These are phyloP conservation scores for Spatholobus suberectus DNA, from an alignment of 306 rosid species.

Conservation along the genomic window DNA sequence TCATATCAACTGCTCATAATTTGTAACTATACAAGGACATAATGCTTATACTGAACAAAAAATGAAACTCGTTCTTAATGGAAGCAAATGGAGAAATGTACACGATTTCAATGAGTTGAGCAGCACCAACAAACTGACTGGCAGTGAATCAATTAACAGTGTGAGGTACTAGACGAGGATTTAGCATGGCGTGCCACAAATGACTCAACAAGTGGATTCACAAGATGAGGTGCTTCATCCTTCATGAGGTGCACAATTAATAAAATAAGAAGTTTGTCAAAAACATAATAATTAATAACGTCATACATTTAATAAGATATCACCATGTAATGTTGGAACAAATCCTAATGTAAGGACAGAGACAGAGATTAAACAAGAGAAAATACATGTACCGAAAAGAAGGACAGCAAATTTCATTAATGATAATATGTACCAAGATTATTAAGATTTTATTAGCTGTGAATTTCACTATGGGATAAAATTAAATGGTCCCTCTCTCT, in stretches of 20 bases:
- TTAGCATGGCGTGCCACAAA: conserved; percentile 89
- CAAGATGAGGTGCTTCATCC: conserved; percentile 97
- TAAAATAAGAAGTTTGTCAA: conserved; percentile 24
- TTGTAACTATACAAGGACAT: neutral
- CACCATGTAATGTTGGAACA: conserved; percentile 2
- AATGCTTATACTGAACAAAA: conserved; percentile 12
- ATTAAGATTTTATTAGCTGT: neutral
- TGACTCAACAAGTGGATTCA: conserved; percentile 87
- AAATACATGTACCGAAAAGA: neutral
- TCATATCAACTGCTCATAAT: neutral
- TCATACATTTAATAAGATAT: conserved; percentile 7
- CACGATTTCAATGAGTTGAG: conserved; percentile 23
- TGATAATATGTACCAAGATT: neutral
- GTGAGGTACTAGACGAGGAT: conserved; percentile 45
- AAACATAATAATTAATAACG: conserved; percentile 6
- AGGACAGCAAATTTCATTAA: neutral
- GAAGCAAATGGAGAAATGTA: conserved; percentile 32
- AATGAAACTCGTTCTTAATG: neutral
- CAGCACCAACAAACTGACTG: conserved; percentile 39
- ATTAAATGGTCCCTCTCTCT: neutral
- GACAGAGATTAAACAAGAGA: neutral
- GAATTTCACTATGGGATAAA: neutral
- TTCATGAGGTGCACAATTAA: conserved; percentile 46
- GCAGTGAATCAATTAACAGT: conserved; percentile 43
- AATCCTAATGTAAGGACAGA: neutral